phyloP scores from a whole-genome alignment of 768 basidiomycete species.

The Leccinum variicolor region DNA sequence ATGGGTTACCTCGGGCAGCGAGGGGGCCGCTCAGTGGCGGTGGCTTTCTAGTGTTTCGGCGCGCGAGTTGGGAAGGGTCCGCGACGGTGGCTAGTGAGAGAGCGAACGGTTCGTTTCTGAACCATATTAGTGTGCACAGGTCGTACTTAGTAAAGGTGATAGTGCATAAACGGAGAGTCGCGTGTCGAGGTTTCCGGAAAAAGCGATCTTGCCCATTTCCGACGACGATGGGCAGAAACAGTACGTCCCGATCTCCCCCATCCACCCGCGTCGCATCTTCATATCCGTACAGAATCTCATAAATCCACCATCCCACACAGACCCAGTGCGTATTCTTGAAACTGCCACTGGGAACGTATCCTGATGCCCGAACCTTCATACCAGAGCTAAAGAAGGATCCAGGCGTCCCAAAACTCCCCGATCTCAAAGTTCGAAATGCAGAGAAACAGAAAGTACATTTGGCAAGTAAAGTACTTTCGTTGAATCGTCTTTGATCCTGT shows the following conservation, averaged over 20 bases:
- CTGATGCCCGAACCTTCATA: not conserved
- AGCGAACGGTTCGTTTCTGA: no score
- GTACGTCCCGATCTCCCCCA: slow-evolving; percentile 13
- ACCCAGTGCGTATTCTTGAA: slow-evolving; percentile 18
- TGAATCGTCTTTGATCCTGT: not conserved
- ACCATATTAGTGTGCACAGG: no score
- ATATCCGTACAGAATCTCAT: slow-evolving; percentile 17
- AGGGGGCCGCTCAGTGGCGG: no score
- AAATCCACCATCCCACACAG: slow-evolving; percentile 25
- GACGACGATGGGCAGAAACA: slow-evolving; percentile 29
- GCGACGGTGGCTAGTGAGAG: no score
- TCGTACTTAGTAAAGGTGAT: no score
- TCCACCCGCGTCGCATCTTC: not conserved
- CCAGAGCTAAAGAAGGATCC: slow-evolving; percentile 86
- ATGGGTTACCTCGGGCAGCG: no score
- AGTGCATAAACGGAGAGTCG: no score
- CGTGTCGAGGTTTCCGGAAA: not conserved
- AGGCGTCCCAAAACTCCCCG: slow-evolving; percentile 79
- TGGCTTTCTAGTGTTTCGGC: no score
- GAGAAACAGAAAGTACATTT: slow-evolving; percentile 43
- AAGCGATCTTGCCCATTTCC: not conserved
- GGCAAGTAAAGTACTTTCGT: slow-evolving; percentile 30
- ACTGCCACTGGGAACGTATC: slow-evolving; percentile 4
- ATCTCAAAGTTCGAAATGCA: slow-evolving; percentile 59
- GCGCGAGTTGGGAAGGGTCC: no score